These are phyloP conservation scores for Dothidotthia symphoricarpi DNA, from an alignment of 2,329 filamentous ascomycete genomes.

Conservation along the genomic window DNA sequence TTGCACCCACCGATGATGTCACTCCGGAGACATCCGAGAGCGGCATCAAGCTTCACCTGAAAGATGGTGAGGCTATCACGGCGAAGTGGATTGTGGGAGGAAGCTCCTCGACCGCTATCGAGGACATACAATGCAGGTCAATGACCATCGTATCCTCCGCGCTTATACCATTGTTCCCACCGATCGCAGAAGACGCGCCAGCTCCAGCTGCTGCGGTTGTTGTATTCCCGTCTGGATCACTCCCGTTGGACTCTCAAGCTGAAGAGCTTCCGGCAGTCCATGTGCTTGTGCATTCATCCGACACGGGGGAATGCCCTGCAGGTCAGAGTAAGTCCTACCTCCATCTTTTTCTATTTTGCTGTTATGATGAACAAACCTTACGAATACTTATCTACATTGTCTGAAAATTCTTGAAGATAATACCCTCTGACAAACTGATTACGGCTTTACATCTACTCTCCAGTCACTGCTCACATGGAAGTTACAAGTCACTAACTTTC, in stretches of 20 bases:
- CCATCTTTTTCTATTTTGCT: slow-evolving; percentile 23
- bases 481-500: slow-evolving; percentile 37
- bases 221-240: slow-evolving; percentile 59
- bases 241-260: slow-evolving; percentile 44
- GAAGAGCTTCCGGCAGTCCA: slow-evolving; percentile 52
- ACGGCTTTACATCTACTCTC: slow-evolving; percentile 36
- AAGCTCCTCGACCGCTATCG: slow-evolving; percentile 11
- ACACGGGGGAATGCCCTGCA: slow-evolving; percentile 85
- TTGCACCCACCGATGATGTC: slow-evolving; percentile 39
- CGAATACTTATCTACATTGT: slow-evolving; percentile 99
- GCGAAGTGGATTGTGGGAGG: slow-evolving; percentile 56
- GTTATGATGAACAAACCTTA: slow-evolving; percentile 77
- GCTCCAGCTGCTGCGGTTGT: slow-evolving; percentile 71
- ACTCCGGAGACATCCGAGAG: slow-evolving; percentile 6
- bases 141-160: slow-evolving; percentile 69
- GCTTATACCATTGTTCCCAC: slow-evolving; percentile 66
- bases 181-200: slow-evolving; percentile 70
- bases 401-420: slow-evolving; percentile 89
- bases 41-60: slow-evolving; percentile 51
- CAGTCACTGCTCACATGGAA: slow-evolving; percentile 3
- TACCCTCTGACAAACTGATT: slow-evolving; percentile 86
- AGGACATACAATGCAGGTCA: slow-evolving; percentile 53
- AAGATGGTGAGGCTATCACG: slow-evolving; percentile 58
- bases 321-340: slow-evolving; percentile 78
- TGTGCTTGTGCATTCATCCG: slow-evolving; percentile 75